Percentiles rank a stretch among this genome's conserved stretches.
Evolutionary conservation across 768 basidiomycete genomes (phyloP).

Genomic region (Leccinum aurantiacum): DNA sequence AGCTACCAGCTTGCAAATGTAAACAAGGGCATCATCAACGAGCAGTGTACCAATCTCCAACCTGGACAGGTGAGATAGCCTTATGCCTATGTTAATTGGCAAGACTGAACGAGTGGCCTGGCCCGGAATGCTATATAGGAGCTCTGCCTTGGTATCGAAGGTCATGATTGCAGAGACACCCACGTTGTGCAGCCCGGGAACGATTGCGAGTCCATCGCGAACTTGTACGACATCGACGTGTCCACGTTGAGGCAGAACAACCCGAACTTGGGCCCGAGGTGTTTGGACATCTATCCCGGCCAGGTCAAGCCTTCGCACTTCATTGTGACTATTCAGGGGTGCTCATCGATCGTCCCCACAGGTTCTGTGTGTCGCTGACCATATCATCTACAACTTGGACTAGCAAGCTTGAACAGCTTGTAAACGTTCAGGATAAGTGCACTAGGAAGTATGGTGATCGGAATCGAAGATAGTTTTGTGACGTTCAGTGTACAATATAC

Average conservation of each 20-base stretch:
- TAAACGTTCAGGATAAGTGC: background rate
- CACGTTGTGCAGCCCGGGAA: background rate
- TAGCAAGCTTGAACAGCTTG: background rate
- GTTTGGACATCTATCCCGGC: background rate
- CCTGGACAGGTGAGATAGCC: conserved; percentile 42
- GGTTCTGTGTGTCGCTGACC: background rate
- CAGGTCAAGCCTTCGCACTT: background rate
- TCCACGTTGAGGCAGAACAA: background rate
- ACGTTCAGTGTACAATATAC: background rate
- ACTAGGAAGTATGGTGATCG: background rate
- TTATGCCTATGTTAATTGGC: background rate
- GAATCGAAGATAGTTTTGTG: background rate
- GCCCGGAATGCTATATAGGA: conserved; percentile 20
- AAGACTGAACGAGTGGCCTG: background rate
- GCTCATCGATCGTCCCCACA: background rate
- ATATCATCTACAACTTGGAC: background rate
- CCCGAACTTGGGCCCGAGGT: background rate
- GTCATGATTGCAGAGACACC: conserved; percentile 50
- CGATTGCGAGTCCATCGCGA: background rate
- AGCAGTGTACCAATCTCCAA: conserved; percentile 55
- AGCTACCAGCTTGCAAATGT: conserved; percentile 61
- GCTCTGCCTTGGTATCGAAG: conserved; percentile 55
- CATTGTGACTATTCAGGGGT: background rate
- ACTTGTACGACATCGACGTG: background rate
- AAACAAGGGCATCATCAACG: conserved; percentile 44